Conservation (phyloP, 352 stramenopile genomes). For the Pythium phragmitis region DNA sequence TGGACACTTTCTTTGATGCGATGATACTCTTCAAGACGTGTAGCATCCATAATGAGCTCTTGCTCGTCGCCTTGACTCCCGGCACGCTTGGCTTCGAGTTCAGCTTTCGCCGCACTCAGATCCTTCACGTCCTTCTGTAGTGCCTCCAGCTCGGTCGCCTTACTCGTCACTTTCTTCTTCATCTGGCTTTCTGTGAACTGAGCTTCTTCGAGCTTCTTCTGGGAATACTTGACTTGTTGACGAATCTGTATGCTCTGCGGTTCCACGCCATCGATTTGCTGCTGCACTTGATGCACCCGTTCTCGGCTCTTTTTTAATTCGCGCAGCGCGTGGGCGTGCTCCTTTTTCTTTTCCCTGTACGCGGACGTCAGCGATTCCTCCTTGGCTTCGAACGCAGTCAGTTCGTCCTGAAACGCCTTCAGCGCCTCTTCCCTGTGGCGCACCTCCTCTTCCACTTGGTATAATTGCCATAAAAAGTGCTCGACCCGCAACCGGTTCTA, state of each 20-base stretch:
- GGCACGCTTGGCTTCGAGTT: conserved; percentile 52
- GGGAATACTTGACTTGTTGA: conserved; percentile 84
- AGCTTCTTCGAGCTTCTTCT: conserved; percentile 66
- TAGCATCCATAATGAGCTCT: conserved; percentile 57
- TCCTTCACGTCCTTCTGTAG: conserved; percentile 73
- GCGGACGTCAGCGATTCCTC: conserved; percentile 41
- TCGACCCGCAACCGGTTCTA: conserved; percentile 83
- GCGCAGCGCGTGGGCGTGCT: conserved; percentile 48
- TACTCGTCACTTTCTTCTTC: conserved; percentile 80
- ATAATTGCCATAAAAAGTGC: conserved; percentile 96
- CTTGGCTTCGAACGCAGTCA: conserved; percentile 40
- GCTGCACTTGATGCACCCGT: conserved; percentile 73
- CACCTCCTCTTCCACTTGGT: conserved; percentile 92
- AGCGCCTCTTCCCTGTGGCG: conserved; percentile 81
- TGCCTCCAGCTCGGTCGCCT: conserved; percentile 80
- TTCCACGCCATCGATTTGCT: conserved; percentile 83
- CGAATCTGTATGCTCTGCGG: conserved; percentile 82
- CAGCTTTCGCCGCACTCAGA: conserved; percentile 51
- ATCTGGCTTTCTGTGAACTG: conserved; percentile 46
- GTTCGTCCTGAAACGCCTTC: conserved; percentile 45
- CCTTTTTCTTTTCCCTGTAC: conserved; percentile 79
- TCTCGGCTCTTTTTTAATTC: conserved; percentile 65
- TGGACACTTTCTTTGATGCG: conserved; percentile 76
- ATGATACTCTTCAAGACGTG: conserved; percentile 79
- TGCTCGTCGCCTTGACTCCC: conserved; percentile 43